These are phyloP conservation scores for Aspergillus carbonarius DNA, from an alignment of 2,329 filamentous ascomycete species.

Conservation along the genomic window DNA sequence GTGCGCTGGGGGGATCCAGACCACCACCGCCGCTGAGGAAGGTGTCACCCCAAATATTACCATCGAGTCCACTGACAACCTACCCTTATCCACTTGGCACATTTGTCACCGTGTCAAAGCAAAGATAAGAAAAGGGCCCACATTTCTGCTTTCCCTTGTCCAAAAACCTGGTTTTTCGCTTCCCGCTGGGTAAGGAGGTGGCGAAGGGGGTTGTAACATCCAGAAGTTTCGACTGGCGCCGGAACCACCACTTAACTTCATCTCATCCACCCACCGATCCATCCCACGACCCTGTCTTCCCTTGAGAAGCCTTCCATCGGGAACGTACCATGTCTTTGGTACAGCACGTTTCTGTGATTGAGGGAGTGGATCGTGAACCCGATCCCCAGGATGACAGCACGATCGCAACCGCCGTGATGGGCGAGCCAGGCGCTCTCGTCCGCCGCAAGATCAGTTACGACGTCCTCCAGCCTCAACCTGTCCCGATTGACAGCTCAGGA, in stretches of 20 bases:
- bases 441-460: slow-evolving; percentile 39
- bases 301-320: neutral
- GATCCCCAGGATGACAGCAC: slow-evolving; percentile 21
- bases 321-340: slow-evolving; percentile 48
- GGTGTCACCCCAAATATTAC: neutral
- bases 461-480: slow-evolving; percentile 43
- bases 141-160: neutral
- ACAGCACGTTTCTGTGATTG: slow-evolving; percentile 52
- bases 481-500: slow-evolving; percentile 40
- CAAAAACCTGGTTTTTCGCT: neutral
- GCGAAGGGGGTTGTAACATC: neutral
- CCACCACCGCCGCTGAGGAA: neutral
- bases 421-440: slow-evolving; percentile 16
- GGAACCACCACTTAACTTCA: neutral
- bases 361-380: slow-evolving; percentile 49
- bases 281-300: neutral
- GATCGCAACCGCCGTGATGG: slow-evolving; percentile 5
- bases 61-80: neutral
- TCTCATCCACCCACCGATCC: neutral
- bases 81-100: neutral
- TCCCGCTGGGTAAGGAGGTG: neutral
- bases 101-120: neutral
- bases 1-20: neutral
- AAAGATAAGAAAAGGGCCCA: neutral
- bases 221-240: neutral